Base-by-base conservation (phyloP, 2,329 filamentous ascomycete species). In the Alternaria gaisen region DNA sequence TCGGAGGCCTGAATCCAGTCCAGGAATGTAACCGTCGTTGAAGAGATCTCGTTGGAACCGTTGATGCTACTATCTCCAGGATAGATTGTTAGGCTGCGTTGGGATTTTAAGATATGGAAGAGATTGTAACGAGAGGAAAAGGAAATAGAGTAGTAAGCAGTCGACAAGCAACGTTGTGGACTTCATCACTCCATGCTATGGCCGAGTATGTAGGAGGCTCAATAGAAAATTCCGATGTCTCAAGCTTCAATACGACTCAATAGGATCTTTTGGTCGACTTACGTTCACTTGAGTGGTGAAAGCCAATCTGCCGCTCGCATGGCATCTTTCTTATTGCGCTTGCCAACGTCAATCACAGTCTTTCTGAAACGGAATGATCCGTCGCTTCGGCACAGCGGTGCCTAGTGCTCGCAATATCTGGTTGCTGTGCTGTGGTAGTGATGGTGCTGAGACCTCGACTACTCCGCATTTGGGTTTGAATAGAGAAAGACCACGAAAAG, bases 401-500 rank as follows among this genome's bases (percentile, higher is more conserved):
- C 24, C 46, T 53, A 34, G 34, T 50, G 24, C 34, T 36, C 18
- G 38, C 53, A 22, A 46, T 52, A 42, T 41, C 40, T 41, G 30
- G 42, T 54, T 32, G 56, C 46, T 44, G 51, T 41, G 53, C 43
- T 57, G 38, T 51, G 52, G 43, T 53, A 48, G 66, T 60, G 53
- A 30, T 67, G 52, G 14, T 53, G 48, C 53, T 69, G 63, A 71
- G 58, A 75, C 69, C 36, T 20, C 43, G 11, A 26, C 32, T 22
- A 53, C 63, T 48, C 72, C 72, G 65, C 34, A 71, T 74, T 70
- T 47, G 72, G 75, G 69, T 72, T 57, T 77, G 72, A 76, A 76
- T 76, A 76, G 71, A 71, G 72, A 67, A 34, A 42, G 28, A 55
- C 46, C 26, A 53, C 32, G 34, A 48, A 24, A 42, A 24, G 14